phyloP scores from a whole-genome alignment of 768 basidiomycete species.

The Fomitopsis serialis region DNA sequence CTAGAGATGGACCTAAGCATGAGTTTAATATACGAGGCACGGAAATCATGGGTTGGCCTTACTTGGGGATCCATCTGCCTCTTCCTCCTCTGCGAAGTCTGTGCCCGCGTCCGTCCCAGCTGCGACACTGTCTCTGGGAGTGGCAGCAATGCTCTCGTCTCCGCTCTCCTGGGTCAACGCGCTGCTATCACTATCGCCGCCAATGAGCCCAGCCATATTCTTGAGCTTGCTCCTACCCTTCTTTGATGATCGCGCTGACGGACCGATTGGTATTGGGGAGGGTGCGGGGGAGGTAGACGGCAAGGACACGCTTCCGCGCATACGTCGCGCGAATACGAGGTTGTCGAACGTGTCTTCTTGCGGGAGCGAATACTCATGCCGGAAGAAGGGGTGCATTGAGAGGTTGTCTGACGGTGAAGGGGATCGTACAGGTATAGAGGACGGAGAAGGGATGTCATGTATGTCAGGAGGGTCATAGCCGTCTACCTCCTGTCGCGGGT shows the following conservation, averaged over 20 bases:
- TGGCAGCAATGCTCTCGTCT: slow-evolving; percentile 58
- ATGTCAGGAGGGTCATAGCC: slow-evolving; percentile 27
- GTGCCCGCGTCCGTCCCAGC: slow-evolving; percentile 70
- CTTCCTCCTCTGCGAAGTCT: slow-evolving; percentile 65
- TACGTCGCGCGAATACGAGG: slow-evolving; percentile 56
- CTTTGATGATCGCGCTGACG: slow-evolving; percentile 36
- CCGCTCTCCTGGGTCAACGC: slow-evolving; percentile 80
- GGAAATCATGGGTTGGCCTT: slow-evolving; percentile 13
- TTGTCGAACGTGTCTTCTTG: slow-evolving; percentile 55
- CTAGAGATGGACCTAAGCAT: slow-evolving; percentile 8
- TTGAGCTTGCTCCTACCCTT: slow-evolving; percentile 41
- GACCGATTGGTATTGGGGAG: slow-evolving; percentile 28
- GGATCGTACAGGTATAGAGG: slow-evolving; percentile 50
- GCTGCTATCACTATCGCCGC: slow-evolving; percentile 81
- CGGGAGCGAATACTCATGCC: slow-evolving; percentile 60
- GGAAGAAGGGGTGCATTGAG: slow-evolving; percentile 65
- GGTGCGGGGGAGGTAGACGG: slow-evolving; percentile 55
- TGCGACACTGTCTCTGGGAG: slow-evolving; percentile 59
- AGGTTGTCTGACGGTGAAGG: slow-evolving; percentile 70
- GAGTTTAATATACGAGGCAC: too few species aligned
- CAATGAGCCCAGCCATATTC: slow-evolving; percentile 66
- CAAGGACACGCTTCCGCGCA: slow-evolving; percentile 58
- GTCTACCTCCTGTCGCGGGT: slow-evolving; percentile 34
- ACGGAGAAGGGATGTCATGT: slow-evolving; percentile 26
- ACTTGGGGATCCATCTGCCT: slow-evolving; percentile 57